A percentile compares a stretch with the other conserved stretches of the same genome.
Evolutionary conservation across 2,329 filamentous ascomycete species (phyloP).

Genomic region (Botrytis aclada): DNA sequence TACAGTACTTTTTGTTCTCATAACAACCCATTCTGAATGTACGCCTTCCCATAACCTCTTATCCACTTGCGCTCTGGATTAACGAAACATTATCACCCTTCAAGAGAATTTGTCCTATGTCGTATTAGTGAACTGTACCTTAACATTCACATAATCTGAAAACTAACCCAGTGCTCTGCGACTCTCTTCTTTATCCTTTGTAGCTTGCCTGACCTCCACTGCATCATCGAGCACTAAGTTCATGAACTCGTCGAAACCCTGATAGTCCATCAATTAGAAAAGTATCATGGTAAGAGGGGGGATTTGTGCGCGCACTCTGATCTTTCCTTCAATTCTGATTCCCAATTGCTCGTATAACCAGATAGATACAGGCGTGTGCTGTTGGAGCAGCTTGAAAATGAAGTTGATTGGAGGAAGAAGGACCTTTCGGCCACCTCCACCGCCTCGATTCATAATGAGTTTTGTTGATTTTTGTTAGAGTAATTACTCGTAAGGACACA

Average conservation of each 20-base stretch:
- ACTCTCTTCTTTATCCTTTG: slow-evolving; percentile 76
- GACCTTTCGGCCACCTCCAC: slow-evolving; percentile 56
- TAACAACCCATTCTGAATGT: slow-evolving; percentile 26
- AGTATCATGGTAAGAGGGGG: not conserved
- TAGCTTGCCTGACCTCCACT: slow-evolving; percentile 82
- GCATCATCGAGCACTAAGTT: slow-evolving; percentile 96
- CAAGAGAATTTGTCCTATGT: slow-evolving; percentile 59
- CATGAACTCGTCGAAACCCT: slow-evolving; percentile 99
- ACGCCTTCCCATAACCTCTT: slow-evolving; percentile 30
- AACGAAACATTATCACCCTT: slow-evolving; percentile 67
- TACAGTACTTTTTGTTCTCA: slow-evolving; percentile 26
- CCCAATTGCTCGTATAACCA: slow-evolving; percentile 97
- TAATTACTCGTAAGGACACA: not conserved
- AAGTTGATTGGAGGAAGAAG: slow-evolving; percentile 79
- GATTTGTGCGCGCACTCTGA: slow-evolving; percentile 62
- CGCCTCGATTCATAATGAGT: slow-evolving; percentile 38
- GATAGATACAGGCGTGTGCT: slow-evolving; percentile 76
- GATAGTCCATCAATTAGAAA: slow-evolving; percentile 25
- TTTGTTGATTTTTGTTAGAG: slow-evolving; percentile 9
- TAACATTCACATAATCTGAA: slow-evolving; percentile 29
- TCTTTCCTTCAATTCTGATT: slow-evolving; percentile 94
- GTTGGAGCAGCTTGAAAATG: slow-evolving; percentile 86
- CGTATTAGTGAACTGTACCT: slow-evolving; percentile 23
- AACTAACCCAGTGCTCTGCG: slow-evolving; percentile 73
- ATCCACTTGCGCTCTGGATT: slow-evolving; percentile 48